These are phyloP conservation scores for Botrytis medusae DNA, from an alignment of 2,329 filamentous ascomycete species.

Conservation along the genomic window DNA sequence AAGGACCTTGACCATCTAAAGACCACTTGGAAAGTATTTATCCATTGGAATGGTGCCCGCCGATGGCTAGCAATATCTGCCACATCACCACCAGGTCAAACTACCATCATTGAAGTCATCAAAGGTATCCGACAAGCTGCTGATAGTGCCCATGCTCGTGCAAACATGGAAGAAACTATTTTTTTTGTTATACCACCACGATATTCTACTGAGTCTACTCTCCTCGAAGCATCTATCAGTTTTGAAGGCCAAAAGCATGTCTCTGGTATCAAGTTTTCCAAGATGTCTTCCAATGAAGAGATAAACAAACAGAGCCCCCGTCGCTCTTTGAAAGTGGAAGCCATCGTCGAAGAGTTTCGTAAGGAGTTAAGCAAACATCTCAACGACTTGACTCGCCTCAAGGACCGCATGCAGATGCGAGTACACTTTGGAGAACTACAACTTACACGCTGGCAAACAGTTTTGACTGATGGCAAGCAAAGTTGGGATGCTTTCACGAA, in stretches of 20 bases:
- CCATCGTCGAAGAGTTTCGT: constrained; percentile 15
- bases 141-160: constrained; percentile 28
- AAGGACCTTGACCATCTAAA: constrained; percentile 32
- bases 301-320: neutral
- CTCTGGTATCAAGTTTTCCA: neutral
- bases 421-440: constrained; percentile 37
- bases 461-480: constrained; percentile 26
- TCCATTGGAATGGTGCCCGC: constrained; percentile 24
- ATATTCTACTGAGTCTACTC: neutral
- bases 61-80: constrained; percentile 27
- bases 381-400: constrained; percentile 29
- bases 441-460: constrained; percentile 29
- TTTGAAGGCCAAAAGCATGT: constrained; percentile 4
- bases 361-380: constrained; percentile 29
- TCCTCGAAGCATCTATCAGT: neutral
- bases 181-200: constrained; percentile 34
- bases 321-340: neutral
- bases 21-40: constrained; percentile 28
- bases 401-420: constrained; percentile 38
- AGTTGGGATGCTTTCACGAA: constrained; percentile 31
- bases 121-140: constrained; percentile 31
- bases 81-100: neutral
- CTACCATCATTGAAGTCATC: constrained; percentile 24
- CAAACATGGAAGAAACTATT: constrained; percentile 28
- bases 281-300: neutral